Evolutionary conservation across 805 yeast genomes (phyloP).

Genomic region (Pichia deserticola): DNA sequence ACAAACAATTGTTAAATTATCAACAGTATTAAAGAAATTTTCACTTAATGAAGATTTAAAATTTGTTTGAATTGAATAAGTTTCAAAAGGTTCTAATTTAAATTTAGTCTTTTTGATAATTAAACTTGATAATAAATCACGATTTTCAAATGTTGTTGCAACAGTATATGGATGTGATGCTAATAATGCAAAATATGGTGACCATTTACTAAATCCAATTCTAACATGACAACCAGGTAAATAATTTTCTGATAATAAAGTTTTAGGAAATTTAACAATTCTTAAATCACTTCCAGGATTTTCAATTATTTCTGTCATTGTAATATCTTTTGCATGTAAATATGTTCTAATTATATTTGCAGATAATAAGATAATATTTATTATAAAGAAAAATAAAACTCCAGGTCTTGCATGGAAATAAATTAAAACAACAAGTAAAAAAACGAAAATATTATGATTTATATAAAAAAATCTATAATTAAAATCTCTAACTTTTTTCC

Average conservation of each 20-base stretch:
- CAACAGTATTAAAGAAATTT: slow-evolving; percentile 41
- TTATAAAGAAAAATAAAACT: slow-evolving; percentile 32
- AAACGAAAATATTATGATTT: slow-evolving; percentile 45
- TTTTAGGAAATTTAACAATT: slow-evolving; percentile 13
- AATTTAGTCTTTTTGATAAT: slow-evolving; percentile 39
- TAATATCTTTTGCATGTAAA: slow-evolving; percentile 14
- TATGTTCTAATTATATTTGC: slow-evolving; percentile 33
- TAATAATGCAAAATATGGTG: slow-evolving; percentile 38
- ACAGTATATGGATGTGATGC: slow-evolving; percentile 69
- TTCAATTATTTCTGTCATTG: slow-evolving; percentile 15
- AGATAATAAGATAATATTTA: slow-evolving; percentile 26
- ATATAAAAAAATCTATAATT: slow-evolving; percentile 49
- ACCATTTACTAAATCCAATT: slow-evolving; percentile 31
- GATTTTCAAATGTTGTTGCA: slow-evolving; percentile 29
- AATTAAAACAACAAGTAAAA: slow-evolving; percentile 37
- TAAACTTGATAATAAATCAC: slow-evolving; percentile 33
- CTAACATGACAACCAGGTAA: slow-evolving; percentile 56
- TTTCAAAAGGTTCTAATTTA: slow-evolving; percentile 24
- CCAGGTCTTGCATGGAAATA: slow-evolving; percentile 68
- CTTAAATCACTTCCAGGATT: slow-evolving; percentile 10
- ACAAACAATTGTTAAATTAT: slow-evolving; percentile 45
- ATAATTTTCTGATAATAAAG: slow-evolving; percentile 19
- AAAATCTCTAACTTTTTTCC: slow-evolving; percentile 41
- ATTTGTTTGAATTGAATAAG: slow-evolving; percentile 35
- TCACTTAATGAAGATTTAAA: slow-evolving; percentile 35